Evolutionary conservation across 306 rosid genomes (phyloP).

Genomic region (Fragaria iinumae): DNA sequence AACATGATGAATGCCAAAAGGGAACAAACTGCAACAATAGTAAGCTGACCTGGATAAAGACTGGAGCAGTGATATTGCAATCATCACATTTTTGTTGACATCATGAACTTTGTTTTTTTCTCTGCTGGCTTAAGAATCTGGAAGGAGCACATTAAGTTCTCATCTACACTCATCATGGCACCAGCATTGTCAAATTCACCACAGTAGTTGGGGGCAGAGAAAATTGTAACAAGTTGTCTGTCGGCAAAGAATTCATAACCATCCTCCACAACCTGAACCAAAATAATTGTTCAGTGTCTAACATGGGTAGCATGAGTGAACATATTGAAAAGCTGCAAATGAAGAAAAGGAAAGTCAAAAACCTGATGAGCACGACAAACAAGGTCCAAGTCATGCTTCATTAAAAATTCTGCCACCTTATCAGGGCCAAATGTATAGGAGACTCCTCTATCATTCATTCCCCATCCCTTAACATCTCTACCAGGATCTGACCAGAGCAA

Average conservation of each 20-base stretch:
- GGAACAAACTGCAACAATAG: constrained; percentile 20
- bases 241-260: constrained; percentile 93
- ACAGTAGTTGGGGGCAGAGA: constrained; percentile 88
- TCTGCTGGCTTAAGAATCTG: constrained; percentile 93
- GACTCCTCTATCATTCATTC: constrained; percentile 94
- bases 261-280: constrained; percentile 82
- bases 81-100: constrained; percentile 58
- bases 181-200: constrained; percentile 97
- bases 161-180: constrained; percentile 94
- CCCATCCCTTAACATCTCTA: constrained; percentile 92
- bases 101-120: constrained; percentile 53
- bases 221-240: constrained; percentile 82
- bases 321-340: not conserved
- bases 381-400: constrained; percentile 83
- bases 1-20: not conserved
- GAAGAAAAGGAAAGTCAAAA: not conserved
- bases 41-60: constrained; percentile 50
- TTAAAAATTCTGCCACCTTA: constrained; percentile 74
- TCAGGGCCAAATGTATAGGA: constrained; percentile 94
- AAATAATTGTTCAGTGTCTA: constrained; percentile 27
- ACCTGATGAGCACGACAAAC: constrained; percentile 97
- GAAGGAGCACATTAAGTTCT: constrained; percentile 84
- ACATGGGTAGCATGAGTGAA: constrained; percentile 10
- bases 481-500: constrained; percentile 97
- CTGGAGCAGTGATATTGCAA: constrained; percentile 23